Conservation (phyloP, 1,284 basidiomycete species). For the Coniferiporia weirii region DNA sequence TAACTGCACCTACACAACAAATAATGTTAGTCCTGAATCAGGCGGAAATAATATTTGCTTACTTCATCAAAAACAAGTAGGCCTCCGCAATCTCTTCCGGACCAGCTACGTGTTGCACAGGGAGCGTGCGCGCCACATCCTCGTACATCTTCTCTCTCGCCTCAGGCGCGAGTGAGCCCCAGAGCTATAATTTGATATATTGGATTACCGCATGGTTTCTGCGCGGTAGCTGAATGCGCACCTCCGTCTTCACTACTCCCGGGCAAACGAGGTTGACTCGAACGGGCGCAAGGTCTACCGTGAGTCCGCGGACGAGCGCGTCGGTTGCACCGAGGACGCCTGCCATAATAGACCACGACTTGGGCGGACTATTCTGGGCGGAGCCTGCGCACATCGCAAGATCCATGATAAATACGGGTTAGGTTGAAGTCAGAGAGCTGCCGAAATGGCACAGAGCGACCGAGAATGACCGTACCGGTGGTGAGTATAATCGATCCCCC, state of each 20-base stretch:
- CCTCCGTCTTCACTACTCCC: conserved; percentile 20
- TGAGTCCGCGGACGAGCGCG: conserved; percentile 21
- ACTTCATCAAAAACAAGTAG: conserved; percentile 25
- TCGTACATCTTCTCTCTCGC: conserved; percentile 15
- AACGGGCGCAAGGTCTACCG: conserved; percentile 23
- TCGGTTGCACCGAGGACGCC: conserved; percentile 22
- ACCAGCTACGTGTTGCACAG: conserved; percentile 20
- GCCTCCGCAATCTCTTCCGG: conserved; percentile 24
- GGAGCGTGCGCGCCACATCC: conserved; percentile 7
- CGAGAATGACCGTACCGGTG: conserved; percentile 18
- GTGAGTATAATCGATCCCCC: conserved; percentile 22
- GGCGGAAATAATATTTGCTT: background rate
- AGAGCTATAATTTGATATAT: conserved; percentile 16
- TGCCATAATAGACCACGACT: conserved; percentile 20
- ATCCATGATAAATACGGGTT: background rate
- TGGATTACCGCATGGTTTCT: background rate
- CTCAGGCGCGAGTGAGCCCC: conserved; percentile 17
- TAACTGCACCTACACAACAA: conserved; percentile 17
- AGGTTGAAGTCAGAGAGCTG: background rate
- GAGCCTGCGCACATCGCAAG: conserved; percentile 7
- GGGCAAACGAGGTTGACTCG: conserved; percentile 22
- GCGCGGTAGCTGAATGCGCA: background rate
- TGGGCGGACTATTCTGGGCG: conserved; percentile 16
- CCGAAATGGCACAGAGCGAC: too few relatives aligned
- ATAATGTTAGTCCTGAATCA: background rate